Evolutionary conservation across 768 basidiomycete genomes (phyloP), one percentile per base, ranked within the genome.

Genomic region (Collybia sordida): DNA sequence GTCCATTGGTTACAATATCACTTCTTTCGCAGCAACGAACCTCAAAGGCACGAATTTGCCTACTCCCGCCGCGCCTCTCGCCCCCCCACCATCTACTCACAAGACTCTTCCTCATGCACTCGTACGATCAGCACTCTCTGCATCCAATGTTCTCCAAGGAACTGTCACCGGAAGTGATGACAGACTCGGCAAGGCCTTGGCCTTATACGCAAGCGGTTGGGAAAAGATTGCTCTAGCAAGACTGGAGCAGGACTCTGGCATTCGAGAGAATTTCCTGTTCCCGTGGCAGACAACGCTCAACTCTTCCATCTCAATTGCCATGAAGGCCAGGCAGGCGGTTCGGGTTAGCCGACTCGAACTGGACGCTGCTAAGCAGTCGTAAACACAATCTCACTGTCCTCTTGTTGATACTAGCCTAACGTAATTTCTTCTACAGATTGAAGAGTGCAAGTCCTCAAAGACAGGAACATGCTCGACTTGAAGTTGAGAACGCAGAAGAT

Each of bases 21-120:
- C 87, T 63, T 84, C 83, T 53, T 94, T 94, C 61, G 93, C 93
- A 18, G 90, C 91, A 3, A 81, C 80, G 61, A 93, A 93, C 70
- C 80, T 92, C 64, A 92, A 91, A 67, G 91, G 90, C 45, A 94
- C 93, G 31, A 88, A 87, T 64, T 79, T 95, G 35, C 92, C 93
- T 39, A 76, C 82, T 2, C 90, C 92, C 15, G 49, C 57, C 23
- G 69, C 80, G 3, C 82, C 86, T 17, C 61, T 82, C 38, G 68
- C 83, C 0, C 74, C 82, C 1, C 77, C 81, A 19, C 70, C 73
- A 2, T 63, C 72, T 22, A 87, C 86, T 60, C 93, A 94, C 76
- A 98, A 98, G 83, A 98, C 97, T 0, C 87, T 98, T 45, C 92
- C 97, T 0, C 97, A 98, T 59, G 96, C 97, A 0, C 81, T 98